A percentile compares a stretch with the other conserved stretches of the same genome.
phyloP scores from a whole-genome alignment of 208 protist genomes.

The Acanthamoeba triangularis region DNA sequence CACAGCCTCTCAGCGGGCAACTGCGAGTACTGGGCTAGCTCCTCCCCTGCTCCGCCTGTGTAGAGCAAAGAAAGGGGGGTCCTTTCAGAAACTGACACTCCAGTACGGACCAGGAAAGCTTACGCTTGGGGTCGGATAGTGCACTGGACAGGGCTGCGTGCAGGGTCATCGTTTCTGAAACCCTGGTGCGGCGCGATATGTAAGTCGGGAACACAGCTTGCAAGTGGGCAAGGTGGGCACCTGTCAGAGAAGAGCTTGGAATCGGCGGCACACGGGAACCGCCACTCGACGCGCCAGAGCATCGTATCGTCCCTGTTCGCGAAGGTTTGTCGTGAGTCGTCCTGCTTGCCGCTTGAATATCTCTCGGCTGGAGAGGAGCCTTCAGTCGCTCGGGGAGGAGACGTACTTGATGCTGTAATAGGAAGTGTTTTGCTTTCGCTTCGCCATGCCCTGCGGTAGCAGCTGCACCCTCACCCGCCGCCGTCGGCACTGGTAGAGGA shows the following conservation, averaged over 20 bases:
- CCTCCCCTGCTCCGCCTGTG: background rate
- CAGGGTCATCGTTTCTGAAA: background rate
- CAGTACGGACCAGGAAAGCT: background rate
- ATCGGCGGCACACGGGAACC: background rate
- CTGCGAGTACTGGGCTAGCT: background rate
- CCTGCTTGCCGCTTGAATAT: no score
- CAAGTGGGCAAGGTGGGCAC: background rate
- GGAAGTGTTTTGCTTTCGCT: slow-evolving; percentile 68
- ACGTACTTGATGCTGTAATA: slow-evolving; percentile 53
- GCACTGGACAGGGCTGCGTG: background rate
- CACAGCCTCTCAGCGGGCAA: slow-evolving; percentile 1
- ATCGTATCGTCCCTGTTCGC: slow-evolving; percentile 7
- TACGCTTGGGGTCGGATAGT: slow-evolving; percentile 37
- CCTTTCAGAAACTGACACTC: background rate
- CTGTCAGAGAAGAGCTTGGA: background rate
- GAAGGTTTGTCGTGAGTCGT: background rate
- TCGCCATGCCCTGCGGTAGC: slow-evolving; percentile 39
- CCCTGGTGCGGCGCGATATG: background rate
- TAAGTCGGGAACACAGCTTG: background rate
- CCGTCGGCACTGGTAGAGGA: slow-evolving; percentile 6
- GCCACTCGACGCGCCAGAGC: slow-evolving; percentile 63
- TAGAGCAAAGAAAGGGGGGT: background rate
- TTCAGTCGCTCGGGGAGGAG: background rate
- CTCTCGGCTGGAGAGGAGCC: background rate
- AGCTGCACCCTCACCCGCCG: slow-evolving; percentile 27